phyloP scores from a whole-genome alignment of 331 rosid genomes.

The Pyracantha coccinea region DNA sequence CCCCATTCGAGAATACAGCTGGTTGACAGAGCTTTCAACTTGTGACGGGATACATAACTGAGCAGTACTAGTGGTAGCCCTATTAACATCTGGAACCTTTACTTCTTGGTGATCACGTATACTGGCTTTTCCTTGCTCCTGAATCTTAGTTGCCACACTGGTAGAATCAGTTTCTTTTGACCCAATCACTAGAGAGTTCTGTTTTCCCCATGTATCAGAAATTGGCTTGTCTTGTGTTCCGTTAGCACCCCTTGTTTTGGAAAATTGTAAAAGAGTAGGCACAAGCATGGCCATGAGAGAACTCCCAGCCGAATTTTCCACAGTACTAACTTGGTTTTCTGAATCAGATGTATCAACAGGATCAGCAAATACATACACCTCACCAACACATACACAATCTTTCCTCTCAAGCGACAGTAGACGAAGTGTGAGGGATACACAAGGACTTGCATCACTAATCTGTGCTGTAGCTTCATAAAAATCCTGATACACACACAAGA shows the following conservation, averaged over 20 bases:
- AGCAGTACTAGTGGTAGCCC: constrained; percentile 21
- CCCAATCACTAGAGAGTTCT: constrained; percentile 17
- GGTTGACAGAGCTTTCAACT: constrained; percentile 44
- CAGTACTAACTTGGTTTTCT: constrained; percentile 33
- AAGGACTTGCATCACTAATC: constrained; percentile 63
- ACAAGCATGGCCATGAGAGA: constrained; percentile 85
- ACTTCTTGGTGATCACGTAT: constrained; percentile 17
- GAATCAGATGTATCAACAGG: constrained; percentile 49
- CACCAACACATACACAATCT: constrained; percentile 57
- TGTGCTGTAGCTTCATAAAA: constrained; percentile 90
- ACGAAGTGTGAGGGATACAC: constrained; percentile 71
- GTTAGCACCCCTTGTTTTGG: constrained; percentile 45
- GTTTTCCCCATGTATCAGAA: constrained; percentile 32
- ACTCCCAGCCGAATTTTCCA: constrained; percentile 41
- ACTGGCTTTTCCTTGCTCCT: constrained; percentile 25
- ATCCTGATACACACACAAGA: constrained; percentile 38
- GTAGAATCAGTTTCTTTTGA: constrained; percentile 21
- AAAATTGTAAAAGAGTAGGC: constrained; percentile 69
- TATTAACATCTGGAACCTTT: constrained; percentile 30
- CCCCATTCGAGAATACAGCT: constrained; percentile 63
- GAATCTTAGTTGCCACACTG: constrained; percentile 25
- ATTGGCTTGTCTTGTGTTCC: constrained; percentile 10
- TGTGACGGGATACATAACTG: constrained; percentile 20
- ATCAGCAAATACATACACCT: constrained; percentile 73
- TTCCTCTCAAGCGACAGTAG: constrained; percentile 77